These are phyloP conservation scores for Pythium sp. DNA, from an alignment of 352 stramenopile species.

Conservation along the genomic window DNA sequence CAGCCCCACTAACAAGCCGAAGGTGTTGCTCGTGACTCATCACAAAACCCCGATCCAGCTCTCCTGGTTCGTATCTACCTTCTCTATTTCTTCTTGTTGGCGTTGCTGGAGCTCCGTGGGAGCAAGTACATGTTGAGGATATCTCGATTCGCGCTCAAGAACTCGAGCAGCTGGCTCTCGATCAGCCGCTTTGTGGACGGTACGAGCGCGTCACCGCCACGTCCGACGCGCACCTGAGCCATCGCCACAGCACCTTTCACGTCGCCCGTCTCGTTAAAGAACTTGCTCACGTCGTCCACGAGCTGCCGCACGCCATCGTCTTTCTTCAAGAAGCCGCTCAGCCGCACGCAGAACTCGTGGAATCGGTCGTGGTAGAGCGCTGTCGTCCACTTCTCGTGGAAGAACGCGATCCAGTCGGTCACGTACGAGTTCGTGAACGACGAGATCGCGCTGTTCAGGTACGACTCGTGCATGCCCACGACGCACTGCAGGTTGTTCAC, in stretches of 20 bases:
- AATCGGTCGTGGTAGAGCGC: conserved; percentile 82
- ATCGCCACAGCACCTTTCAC: conserved; percentile 57
- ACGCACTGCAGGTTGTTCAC: conserved; percentile 68
- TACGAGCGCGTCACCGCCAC: conserved; percentile 49
- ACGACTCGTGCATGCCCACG: conserved; percentile 83
- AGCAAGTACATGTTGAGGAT: conserved; percentile 83
- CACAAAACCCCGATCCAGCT: too few relatives aligned
- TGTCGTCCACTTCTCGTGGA: conserved; percentile 69
- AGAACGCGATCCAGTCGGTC: conserved; percentile 84
- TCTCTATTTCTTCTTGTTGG: conserved; percentile 19
- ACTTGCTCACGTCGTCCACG: conserved; percentile 55
- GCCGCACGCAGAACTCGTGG: conserved; percentile 57
- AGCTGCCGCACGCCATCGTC: conserved; percentile 67
- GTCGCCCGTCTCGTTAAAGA: conserved; percentile 64
- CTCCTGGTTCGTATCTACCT: too few relatives aligned
- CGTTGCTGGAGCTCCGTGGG: conserved; percentile 25
- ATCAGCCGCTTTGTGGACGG: conserved; percentile 75
- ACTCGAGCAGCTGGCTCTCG: conserved; percentile 75
- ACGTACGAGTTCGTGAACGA: conserved; percentile 70
- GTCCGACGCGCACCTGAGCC: conserved; percentile 62
- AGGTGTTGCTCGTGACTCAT: too few relatives aligned
- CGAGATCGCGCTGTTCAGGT: conserved; percentile 80
- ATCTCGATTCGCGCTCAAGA: conserved; percentile 70
- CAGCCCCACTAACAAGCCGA: too few relatives aligned
- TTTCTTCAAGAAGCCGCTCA: conserved; percentile 59